phyloP scores from a whole-genome alignment of 2,329 filamentous ascomycete genomes.

The Fusarium sp. region DNA sequence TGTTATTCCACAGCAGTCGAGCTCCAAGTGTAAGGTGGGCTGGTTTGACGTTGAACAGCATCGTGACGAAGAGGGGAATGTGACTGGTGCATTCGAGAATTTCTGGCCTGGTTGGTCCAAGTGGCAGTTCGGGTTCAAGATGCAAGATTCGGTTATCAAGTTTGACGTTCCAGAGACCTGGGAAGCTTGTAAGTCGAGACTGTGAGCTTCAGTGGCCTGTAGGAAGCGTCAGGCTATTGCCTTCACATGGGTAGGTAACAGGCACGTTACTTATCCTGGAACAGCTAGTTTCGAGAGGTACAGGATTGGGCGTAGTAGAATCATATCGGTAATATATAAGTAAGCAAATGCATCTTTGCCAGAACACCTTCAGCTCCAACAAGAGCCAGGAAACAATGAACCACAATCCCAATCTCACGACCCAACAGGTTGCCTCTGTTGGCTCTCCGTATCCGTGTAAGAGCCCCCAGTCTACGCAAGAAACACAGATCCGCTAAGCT shows the following conservation, averaged over 20 bases:
- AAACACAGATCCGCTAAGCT: conserved; percentile 34
- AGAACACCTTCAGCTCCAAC: conserved; percentile 43
- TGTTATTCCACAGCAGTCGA: conserved; percentile 48
- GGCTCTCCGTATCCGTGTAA: conserved; percentile 28
- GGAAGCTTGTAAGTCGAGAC: conserved; percentile 42
- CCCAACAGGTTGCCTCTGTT: conserved; percentile 38
- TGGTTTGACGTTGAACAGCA: conserved; percentile 61
- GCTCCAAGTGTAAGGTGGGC: conserved; percentile 51
- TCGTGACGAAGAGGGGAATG: conserved; percentile 39
- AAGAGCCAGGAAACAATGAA: conserved; percentile 15
- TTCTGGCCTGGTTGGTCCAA: conserved; percentile 60
- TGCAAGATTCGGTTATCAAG: conserved; percentile 50
- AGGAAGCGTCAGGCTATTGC: neutral
- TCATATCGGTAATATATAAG: conserved; percentile 24
- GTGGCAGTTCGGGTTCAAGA: conserved; percentile 57
- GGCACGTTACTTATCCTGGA: conserved; percentile 8
- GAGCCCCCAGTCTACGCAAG: conserved; percentile 42
- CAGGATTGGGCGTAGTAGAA: conserved; percentile 13
- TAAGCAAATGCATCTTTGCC: conserved; percentile 35
- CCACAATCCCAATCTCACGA: conserved; percentile 9
- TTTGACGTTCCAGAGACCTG: conserved; percentile 48
- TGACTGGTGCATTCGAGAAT: conserved; percentile 49
- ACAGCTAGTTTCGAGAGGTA: conserved; percentile 29
- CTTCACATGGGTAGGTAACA: neutral
- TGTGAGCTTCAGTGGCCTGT: conserved; percentile 19